Percentiles rank a stretch among this genome's conserved stretches.
Evolutionary conservation across 352 stramenopile species (phyloP).

Genomic region (Pythium myriotylum): DNA sequence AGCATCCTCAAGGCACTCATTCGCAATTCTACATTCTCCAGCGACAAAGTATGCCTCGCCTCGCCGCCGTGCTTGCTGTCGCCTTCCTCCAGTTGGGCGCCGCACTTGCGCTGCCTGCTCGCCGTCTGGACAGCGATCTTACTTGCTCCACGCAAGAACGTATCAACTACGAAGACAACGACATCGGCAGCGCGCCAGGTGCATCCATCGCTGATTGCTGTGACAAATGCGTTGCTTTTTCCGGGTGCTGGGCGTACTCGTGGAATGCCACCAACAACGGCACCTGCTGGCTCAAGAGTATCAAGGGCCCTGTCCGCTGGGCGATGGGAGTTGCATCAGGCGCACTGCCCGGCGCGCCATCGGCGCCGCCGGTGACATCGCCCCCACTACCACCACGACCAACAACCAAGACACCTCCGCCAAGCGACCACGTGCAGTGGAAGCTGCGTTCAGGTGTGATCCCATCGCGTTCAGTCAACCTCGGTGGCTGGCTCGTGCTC

Average conservation of each 20-base stretch:
- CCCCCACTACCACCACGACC: not conserved
- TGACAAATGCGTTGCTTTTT: not conserved
- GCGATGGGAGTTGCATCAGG: not conserved
- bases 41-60: no score
- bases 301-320: not conserved
- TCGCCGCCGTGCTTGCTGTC: no score
- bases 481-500: conserved; percentile 40
- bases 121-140: no score
- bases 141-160: no score
- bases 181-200: conserved; percentile 14
- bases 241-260: not conserved
- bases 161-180: conserved; percentile 32
- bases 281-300: conserved; percentile 59
- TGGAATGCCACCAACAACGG: conserved; percentile 38
- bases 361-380: not conserved
- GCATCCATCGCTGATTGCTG: conserved; percentile 15
- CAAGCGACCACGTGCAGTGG: conserved; percentile 19
- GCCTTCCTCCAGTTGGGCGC: no score
- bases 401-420: not conserved
- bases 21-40: no score
- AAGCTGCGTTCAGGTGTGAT: conserved; percentile 30
- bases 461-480: conserved; percentile 48
- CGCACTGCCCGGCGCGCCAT: not conserved
- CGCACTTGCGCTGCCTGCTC: no score
- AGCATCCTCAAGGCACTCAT: no score